Evolutionary conservation across 352 stramenopile genomes (phyloP).

Genomic region (Globisporangium nodosum): DNA sequence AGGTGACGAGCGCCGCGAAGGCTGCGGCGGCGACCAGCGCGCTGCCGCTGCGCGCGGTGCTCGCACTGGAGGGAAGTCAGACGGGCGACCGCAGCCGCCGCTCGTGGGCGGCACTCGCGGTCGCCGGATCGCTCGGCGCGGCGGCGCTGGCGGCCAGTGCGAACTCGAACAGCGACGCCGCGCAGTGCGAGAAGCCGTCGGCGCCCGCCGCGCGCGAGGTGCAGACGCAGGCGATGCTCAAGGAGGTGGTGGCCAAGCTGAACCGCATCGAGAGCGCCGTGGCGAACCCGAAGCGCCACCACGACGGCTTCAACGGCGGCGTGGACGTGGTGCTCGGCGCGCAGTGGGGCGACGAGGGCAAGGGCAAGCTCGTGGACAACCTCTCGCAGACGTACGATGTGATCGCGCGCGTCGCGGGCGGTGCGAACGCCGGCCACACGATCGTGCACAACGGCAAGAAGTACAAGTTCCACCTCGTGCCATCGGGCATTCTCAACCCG

Average conservation of each 20-base stretch:
- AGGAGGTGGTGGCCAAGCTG: constrained; percentile 81
- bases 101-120: constrained; percentile 22
- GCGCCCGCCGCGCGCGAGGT: constrained; percentile 42
- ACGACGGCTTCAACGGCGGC: constrained; percentile 57
- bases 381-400: constrained; percentile 94
- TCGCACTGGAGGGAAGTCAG: constrained; percentile 40
- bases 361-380: constrained; percentile 98
- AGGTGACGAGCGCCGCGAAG: constrained; percentile 24
- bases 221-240: constrained; percentile 64
- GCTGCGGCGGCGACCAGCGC: constrained; percentile 19
- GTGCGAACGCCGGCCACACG: constrained; percentile 98
- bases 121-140: constrained; percentile 17
- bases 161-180: background rate
- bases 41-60: constrained; percentile 29
- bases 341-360: constrained; percentile 99
- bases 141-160: background rate
- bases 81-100: constrained; percentile 12
- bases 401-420: constrained; percentile 94
- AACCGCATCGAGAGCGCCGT: constrained; percentile 85
- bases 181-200: constrained; percentile 26
- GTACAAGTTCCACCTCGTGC: constrained; percentile 99
- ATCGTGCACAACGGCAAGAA: constrained; percentile 98
- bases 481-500: constrained; percentile 96
- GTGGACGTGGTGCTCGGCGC: constrained; percentile 95
- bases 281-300: constrained; percentile 70